Conservation (phyloP, 768 basidiomycete species). For the Suillus sp. region DNA sequence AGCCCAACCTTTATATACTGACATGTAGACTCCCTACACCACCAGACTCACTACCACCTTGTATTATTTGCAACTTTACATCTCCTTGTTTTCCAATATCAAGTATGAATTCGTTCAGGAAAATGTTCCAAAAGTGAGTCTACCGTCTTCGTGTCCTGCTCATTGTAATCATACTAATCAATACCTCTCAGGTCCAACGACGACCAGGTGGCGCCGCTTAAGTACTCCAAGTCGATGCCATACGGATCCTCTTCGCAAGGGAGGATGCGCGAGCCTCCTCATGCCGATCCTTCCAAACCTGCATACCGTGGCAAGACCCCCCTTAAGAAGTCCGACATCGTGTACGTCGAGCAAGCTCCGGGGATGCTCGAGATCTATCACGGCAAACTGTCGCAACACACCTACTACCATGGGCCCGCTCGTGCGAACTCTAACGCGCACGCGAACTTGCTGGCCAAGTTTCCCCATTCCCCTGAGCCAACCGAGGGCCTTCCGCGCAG, state of each 20-base stretch:
- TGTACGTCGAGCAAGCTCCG: slow-evolving; percentile 14
- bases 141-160: neutral
- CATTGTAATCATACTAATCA: neutral
- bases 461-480: slow-evolving; percentile 13
- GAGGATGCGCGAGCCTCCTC: slow-evolving; percentile 4
- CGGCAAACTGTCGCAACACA: neutral
- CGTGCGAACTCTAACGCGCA: slow-evolving; percentile 3
- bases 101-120: neutral
- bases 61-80: neutral
- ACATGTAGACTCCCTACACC: neutral
- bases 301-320: slow-evolving; percentile 17
- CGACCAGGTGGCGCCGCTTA: slow-evolving; percentile 9
- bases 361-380: slow-evolving; percentile 8
- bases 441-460: slow-evolving; percentile 12
- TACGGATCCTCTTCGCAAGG: slow-evolving; percentile 6
- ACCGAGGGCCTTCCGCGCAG: slow-evolving; percentile 13
- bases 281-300: slow-evolving; percentile 3
- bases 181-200: slow-evolving; percentile 9
- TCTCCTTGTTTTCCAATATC: neutral
- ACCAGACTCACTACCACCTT: neutral
- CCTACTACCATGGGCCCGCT: neutral
- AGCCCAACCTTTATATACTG: neutral
- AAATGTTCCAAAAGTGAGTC: slow-evolving; percentile 14
- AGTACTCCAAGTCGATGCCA: slow-evolving; percentile 20
- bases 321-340: slow-evolving; percentile 14